Evolutionary conservation across 2,329 filamentous ascomycete species (phyloP), one percentile per base, ranked within the genome.

Genomic region (Neocucurbitaria cava): DNA sequence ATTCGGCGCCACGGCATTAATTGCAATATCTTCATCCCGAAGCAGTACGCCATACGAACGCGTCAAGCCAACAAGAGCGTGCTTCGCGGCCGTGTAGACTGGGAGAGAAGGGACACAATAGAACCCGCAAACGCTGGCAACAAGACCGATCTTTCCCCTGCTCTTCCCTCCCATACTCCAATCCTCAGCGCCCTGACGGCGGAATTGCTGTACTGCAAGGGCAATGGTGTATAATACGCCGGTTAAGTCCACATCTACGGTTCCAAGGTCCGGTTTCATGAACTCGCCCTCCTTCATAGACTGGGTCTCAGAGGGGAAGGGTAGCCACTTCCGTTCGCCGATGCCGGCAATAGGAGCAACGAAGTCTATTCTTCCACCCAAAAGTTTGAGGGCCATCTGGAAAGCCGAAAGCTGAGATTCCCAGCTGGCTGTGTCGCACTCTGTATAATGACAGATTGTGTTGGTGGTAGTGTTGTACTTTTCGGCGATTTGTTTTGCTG

Each of bases 131-230:
- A 79, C 68, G n/a, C 76, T 78, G 11, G 75, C 75, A 1, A 75
- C 72, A 17, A 65, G 53, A 9, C 55, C 62, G 15, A 67, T 76
- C 50, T 77, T 79, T 5, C 78, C 78, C 23, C 76, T 61, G 1
- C 57, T 33, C 7, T 26, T 36, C 20, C 71, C 70, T 30, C 64
- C 42, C 20, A 63, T 57, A 41, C 70, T 66, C 21, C 66, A 42
- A 28, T 23, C 58, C 38, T 69, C 61, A 5, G 60, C 61, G 13
- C 72, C 66, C 55, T 80, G 78, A 24, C 76, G 70, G 46, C 76
- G 63, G 61, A 79, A 78, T 53, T 80, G 78, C 71, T 80, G 78
- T 2, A 80, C 62, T 4, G 76, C 77, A 21, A 81, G 64, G 0
- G 71, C 72, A 6, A 73, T 61, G 0, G 78, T 80, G 49, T 77